Conservation (phyloP, 139 green algal genomes). For the Ettlia oleoabundans region DNA sequence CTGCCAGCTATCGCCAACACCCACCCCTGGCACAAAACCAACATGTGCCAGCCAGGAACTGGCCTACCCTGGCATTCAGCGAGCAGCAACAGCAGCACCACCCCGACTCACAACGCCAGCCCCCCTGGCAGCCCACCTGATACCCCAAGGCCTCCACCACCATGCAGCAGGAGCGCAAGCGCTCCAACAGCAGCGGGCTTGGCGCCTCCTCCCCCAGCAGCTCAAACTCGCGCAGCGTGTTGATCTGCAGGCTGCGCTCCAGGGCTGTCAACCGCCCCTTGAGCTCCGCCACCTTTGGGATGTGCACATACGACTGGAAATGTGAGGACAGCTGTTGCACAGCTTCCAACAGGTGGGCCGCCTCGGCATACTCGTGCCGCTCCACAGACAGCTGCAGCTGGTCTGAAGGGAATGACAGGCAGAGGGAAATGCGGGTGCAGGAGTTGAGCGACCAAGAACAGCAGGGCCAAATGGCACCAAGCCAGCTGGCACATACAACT, state of each 20-base stretch:
- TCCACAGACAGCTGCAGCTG: conserved; percentile 71
- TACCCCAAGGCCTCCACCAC: conserved; percentile 92
- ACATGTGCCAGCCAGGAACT: too few species aligned
- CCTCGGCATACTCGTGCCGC: conserved; percentile 86
- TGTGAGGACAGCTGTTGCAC: conserved; percentile 92
- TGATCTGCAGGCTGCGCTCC: conserved; percentile 56
- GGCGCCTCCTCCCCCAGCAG: conserved; percentile 79
- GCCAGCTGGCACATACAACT: neutral
- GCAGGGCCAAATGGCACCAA: neutral
- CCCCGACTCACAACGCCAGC: neutral
- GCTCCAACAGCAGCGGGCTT: conserved; percentile 75
- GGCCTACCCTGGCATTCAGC: too few species aligned
- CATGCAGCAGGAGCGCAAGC: conserved; percentile 89
- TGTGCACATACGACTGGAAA: conserved; percentile 87
- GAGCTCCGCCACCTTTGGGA: conserved; percentile 89
- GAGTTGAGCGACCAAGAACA: too few species aligned
- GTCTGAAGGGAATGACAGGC: conserved; percentile 27
- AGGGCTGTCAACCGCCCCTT: conserved; percentile 62
- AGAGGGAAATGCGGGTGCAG: neutral
- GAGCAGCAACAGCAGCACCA: neutral
- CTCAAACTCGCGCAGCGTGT: conserved; percentile 67
- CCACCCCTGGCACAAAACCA: too few species aligned
- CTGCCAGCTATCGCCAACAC: too few species aligned
- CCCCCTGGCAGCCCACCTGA: conserved; percentile 55
- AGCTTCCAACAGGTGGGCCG: conserved; percentile 93